Evolutionary conservation across 306 rosid species (phyloP), one percentile per base, ranked within the genome.

Genomic region (Vicia villosa): DNA sequence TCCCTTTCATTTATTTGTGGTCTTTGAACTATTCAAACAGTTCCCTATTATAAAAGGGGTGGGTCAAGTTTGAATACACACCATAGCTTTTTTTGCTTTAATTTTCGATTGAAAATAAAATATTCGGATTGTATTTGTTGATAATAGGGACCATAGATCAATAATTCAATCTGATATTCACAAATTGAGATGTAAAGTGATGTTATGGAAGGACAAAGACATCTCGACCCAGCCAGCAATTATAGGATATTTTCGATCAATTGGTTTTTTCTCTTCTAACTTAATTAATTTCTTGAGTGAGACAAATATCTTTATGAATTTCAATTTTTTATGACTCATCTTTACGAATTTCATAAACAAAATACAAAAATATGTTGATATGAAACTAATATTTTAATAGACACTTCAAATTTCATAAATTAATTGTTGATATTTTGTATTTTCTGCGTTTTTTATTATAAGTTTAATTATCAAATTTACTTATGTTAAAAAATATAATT

Each of bases 131-230:
- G 8, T 57, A 19, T 16, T 20, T 32, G 50, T 55, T 56, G 50
- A 41, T 12, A n/a, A 49, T 32, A 32, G 43, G 66, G 22, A 46
- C 58, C 63, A 22, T 37, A 19, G 40, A 19, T 66, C 66, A 51
- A 69, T 54, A 40, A 50, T 51, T 60, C 65, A 51, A 37, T 45
- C 41, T 34, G 3, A 10, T 34, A 59, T 24, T 52, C 57, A 13
- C 5, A 19, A 24, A 8, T 32, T 43, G 68, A 46, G 61, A 75
- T 38, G 32, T 26, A 19, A 74, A 52, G 13, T 13, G 7, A 55
- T 50, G 13, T 38, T 50, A 37, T 20, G n/a, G 22, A 8, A 4
- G 19, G 46, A 50, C 22, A 34, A 46, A 66, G 16, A 64, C n/a
- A 24, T 22, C 38, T 10, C n/a, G 24, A n/a, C 14, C 56, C 56